Evolutionary conservation across 257 asterid species (phyloP).

Genomic region (Fraxinus americana): DNA sequence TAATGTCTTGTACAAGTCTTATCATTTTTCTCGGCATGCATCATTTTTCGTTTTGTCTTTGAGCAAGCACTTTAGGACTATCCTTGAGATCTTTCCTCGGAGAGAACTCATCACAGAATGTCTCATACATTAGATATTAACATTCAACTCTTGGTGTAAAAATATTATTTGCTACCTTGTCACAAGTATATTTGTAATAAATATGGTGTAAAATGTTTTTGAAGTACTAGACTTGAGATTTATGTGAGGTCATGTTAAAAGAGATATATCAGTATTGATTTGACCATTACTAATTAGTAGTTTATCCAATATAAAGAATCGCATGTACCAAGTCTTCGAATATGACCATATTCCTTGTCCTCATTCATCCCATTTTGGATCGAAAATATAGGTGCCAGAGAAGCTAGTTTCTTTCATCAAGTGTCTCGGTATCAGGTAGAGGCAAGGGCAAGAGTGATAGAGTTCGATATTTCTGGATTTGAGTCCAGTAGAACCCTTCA

Average conservation of each 20-base stretch:
- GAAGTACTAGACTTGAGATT: background rate
- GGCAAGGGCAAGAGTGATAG: conserved; percentile 69
- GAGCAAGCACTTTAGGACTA: background rate
- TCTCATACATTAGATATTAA: background rate
- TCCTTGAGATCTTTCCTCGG: background rate
- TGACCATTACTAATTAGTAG: background rate
- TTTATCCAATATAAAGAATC: background rate
- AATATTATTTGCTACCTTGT: background rate
- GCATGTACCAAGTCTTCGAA: background rate
- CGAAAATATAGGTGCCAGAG: conserved; percentile 42
- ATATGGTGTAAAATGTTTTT: background rate
- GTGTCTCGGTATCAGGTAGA: conserved; percentile 62
- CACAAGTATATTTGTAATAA: background rate
- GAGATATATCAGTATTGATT: background rate
- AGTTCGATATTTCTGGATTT: conserved; percentile 67
- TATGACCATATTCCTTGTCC: background rate
- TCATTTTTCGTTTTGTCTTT: background rate
- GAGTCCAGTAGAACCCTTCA: conserved; percentile 53
- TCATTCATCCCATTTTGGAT: background rate
- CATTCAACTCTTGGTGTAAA: background rate
- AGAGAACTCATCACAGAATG: background rate
- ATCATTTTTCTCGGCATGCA: background rate
- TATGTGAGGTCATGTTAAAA: background rate
- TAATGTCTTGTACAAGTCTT: background rate
- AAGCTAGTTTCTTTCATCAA: conserved; percentile 57